Conservation (phyloP, 805 yeast genomes). For the Candida sithepensis region DNA sequence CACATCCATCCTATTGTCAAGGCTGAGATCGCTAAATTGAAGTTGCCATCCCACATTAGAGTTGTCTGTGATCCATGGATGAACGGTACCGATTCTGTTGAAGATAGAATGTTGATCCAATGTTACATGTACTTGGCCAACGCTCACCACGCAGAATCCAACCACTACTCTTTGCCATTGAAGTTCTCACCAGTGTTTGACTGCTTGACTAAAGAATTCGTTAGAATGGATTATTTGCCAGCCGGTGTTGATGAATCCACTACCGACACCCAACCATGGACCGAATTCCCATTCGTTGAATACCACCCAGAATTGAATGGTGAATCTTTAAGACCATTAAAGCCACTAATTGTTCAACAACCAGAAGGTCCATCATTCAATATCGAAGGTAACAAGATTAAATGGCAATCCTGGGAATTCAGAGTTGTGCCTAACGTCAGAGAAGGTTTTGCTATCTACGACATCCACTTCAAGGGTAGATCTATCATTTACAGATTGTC, state of each 20-base stretch:
- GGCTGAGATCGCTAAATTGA: slow-evolving; percentile 65
- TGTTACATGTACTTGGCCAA: slow-evolving; percentile 71
- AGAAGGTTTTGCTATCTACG: slow-evolving; percentile 77
- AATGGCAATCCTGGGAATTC: slow-evolving; percentile 86
- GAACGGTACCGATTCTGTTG: slow-evolving; percentile 69
- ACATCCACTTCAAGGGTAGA: slow-evolving; percentile 72
- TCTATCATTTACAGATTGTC: slow-evolving; percentile 70
- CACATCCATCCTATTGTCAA: slow-evolving; percentile 51
- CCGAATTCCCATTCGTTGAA: slow-evolving; percentile 57
- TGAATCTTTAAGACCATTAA: slow-evolving; percentile 51
- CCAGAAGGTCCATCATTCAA: slow-evolving; percentile 79
- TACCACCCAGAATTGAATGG: slow-evolving; percentile 71
- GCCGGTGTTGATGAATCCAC: slow-evolving; percentile 61
- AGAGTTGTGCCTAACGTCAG: slow-evolving; percentile 66
- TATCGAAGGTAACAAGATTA: slow-evolving; percentile 54
- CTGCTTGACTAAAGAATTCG: slow-evolving; percentile 52
- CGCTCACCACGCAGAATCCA: slow-evolving; percentile 64
- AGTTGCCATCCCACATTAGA: slow-evolving; percentile 50
- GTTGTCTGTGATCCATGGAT: slow-evolving; percentile 80
- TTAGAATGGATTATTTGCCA: slow-evolving; percentile 72
- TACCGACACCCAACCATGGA: slow-evolving; percentile 59
- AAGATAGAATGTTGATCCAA: slow-evolving; percentile 61
- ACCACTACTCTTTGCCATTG: slow-evolving; percentile 72
- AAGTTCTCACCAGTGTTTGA: slow-evolving; percentile 74
- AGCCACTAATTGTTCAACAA: slow-evolving; percentile 66